Evolutionary conservation across 495 filamentous ascomycete genomes (phyloP).

Genomic region (Daldinia concentrica): DNA sequence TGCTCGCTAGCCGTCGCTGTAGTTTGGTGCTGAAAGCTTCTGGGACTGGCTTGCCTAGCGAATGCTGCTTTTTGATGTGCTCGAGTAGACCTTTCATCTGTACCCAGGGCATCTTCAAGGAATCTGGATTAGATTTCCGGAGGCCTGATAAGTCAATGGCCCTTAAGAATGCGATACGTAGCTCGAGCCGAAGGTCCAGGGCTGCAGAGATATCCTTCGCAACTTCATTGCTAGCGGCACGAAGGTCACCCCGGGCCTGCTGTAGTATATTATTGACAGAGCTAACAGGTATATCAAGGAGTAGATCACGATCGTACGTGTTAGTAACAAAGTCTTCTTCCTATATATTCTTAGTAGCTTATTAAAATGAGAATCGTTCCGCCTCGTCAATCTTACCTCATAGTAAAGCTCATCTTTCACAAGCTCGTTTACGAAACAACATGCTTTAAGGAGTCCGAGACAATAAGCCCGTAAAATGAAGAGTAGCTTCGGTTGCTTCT

Average conservation of each 20-base stretch:
- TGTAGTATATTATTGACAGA: slow-evolving; percentile 69
- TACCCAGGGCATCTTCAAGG: slow-evolving; percentile 57
- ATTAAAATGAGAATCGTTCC: background rate
- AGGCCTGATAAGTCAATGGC: slow-evolving; percentile 57
- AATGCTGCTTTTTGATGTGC: slow-evolving; percentile 63
- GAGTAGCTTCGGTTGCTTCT: slow-evolving; percentile 61
- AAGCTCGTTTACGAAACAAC: slow-evolving; percentile 77
- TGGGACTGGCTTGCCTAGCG: slow-evolving; percentile 71
- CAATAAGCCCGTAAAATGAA: slow-evolving; percentile 86
- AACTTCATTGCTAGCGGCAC: slow-evolving; percentile 55
- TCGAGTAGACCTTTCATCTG: slow-evolving; percentile 58
- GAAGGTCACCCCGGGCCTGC: slow-evolving; percentile 66
- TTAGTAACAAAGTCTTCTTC: slow-evolving; percentile 97
- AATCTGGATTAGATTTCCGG: slow-evolving; percentile 52
- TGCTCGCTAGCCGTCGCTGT: slow-evolving; percentile 88
- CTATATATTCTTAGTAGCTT: slow-evolving; percentile 57
- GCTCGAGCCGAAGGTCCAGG: slow-evolving; percentile 67
- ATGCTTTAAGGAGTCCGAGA: slow-evolving; percentile 81
- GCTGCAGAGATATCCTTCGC: slow-evolving; percentile 64
- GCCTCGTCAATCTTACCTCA: slow-evolving; percentile 65
- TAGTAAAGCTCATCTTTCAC: slow-evolving; percentile 84
- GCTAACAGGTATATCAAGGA: slow-evolving; percentile 67
- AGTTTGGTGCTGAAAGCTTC: slow-evolving; percentile 89
- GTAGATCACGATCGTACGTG: slow-evolving; percentile 80
- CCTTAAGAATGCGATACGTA: slow-evolving; percentile 70